Percentiles rank a stretch among this genome's conserved stretches.
These are phyloP conservation scores for Osmanthus fragrans DNA, from an alignment of 257 asterid species.

Conservation along the genomic window DNA sequence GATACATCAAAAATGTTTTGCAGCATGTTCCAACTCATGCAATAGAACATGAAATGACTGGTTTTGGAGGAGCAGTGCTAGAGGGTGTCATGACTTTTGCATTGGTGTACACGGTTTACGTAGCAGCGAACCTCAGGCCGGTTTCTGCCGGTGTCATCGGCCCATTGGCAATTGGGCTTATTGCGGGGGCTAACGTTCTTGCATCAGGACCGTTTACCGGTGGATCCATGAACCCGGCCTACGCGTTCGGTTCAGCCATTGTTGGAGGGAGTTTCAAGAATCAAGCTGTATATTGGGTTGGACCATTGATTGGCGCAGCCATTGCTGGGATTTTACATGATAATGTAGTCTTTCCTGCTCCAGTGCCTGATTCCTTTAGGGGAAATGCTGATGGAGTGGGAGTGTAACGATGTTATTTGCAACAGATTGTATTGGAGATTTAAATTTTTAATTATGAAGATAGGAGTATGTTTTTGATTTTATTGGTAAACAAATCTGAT, in stretches of 20 bases:
- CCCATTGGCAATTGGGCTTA: constrained; percentile 63
- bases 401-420: constrained; percentile 4
- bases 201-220: constrained; percentile 85
- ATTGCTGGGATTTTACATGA: constrained; percentile 67
- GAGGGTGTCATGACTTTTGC: constrained; percentile 81
- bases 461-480: background rate
- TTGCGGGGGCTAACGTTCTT: constrained; percentile 72
- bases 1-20: background rate
- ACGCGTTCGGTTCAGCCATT: constrained; percentile 63
- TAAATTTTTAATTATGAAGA: no score
- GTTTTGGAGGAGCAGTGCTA: constrained; percentile 82
- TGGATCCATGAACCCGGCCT: constrained; percentile 88
- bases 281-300: constrained; percentile 86
- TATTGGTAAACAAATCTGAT: no score
- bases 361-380: constrained; percentile 36
- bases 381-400: constrained; percentile 41
- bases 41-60: constrained; percentile 73
- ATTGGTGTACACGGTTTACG: constrained; percentile 69
- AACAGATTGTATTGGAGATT: background rate
- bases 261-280: constrained; percentile 71
- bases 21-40: constrained; percentile 53
- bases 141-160: constrained; percentile 60
- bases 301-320: constrained; percentile 79
- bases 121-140: constrained; percentile 54
- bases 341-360: constrained; percentile 60